Percentiles rank a stretch among this genome's conserved stretches.
These are phyloP conservation scores for Ampelomyces quisqualis DNA, from an alignment of 2,329 filamentous ascomycete species.

Conservation along the genomic window DNA sequence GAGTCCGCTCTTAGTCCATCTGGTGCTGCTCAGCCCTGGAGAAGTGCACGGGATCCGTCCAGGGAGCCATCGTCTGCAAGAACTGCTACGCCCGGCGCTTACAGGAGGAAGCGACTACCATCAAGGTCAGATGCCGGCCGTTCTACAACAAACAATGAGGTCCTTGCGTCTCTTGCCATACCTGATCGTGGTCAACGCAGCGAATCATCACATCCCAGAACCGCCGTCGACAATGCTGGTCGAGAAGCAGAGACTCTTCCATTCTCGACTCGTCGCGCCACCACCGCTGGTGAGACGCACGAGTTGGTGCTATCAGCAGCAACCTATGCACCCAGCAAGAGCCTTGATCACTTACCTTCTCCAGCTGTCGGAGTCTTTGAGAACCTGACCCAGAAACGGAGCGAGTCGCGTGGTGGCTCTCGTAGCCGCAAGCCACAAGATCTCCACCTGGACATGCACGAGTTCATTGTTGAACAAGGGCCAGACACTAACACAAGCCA, in stretches of 20 bases:
- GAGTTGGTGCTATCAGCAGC: conserved; percentile 46
- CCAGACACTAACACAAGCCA: conserved; percentile 49
- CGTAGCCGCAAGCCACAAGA: conserved; percentile 77
- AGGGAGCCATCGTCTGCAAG: conserved; percentile 53
- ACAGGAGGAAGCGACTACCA: conserved; percentile 65
- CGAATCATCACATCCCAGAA: conserved; percentile 34
- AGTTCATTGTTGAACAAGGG: conserved; percentile 44
- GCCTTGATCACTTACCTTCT: conserved; percentile 58
- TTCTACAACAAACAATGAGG: conserved; percentile 35
- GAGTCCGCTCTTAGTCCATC: conserved; percentile 66
- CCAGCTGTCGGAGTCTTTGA: conserved; percentile 66
- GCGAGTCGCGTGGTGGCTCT: conserved; percentile 66
- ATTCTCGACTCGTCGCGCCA: conserved; percentile 37
- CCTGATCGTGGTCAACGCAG: conserved; percentile 38
- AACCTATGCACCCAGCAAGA: conserved; percentile 36
- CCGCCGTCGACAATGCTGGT: conserved; percentile 43
- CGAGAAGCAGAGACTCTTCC: conserved; percentile 46
- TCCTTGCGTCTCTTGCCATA: conserved; percentile 38
- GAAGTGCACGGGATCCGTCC: conserved; percentile 33
- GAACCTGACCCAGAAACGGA: conserved; percentile 62
- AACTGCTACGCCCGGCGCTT: conserved; percentile 61
- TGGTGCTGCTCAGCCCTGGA: conserved; percentile 48
- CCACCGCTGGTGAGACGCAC: conserved; percentile 60
- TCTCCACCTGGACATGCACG: conserved; percentile 54
- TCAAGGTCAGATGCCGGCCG: conserved; percentile 45